Evolutionary conservation across 306 rosid genomes (phyloP).

Genomic region (Cucurbita argyrosperma): DNA sequence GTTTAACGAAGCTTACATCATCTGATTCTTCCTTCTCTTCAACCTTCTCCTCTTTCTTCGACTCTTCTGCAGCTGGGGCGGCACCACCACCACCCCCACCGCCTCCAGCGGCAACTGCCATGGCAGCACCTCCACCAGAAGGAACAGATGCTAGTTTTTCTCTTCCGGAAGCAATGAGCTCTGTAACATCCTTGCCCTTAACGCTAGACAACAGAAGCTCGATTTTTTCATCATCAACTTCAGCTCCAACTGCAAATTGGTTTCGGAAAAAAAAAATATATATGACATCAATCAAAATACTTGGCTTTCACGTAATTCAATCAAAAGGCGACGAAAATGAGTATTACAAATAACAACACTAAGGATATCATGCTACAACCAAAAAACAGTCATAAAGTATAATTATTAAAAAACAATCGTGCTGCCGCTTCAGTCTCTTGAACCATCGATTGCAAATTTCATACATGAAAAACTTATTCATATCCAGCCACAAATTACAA

Average conservation of each 20-base stretch:
- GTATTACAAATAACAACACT: background rate
- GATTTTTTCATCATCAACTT: slow-evolving; percentile 40
- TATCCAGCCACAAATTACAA: background rate
- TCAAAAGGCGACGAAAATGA: background rate
- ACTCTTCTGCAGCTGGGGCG: slow-evolving; percentile 45
- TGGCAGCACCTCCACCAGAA: slow-evolving; percentile 39
- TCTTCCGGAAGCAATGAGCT: slow-evolving; percentile 57
- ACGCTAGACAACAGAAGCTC: slow-evolving; percentile 39
- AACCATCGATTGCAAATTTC: too few relatives aligned
- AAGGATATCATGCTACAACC: background rate
- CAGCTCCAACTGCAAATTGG: slow-evolving; percentile 44
- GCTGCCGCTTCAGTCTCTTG: background rate
- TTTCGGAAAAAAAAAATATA: background rate
- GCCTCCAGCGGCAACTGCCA: slow-evolving; percentile 22
- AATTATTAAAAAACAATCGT: background rate
- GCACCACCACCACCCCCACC: slow-evolving; percentile 22
- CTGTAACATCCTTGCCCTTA: slow-evolving; percentile 50
- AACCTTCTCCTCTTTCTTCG: slow-evolving; percentile 68
- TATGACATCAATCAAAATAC: background rate
- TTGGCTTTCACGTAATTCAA: background rate
- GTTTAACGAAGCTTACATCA: slow-evolving; percentile 32
- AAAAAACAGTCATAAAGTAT: background rate
- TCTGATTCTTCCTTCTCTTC: slow-evolving; percentile 75
- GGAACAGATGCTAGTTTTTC: slow-evolving; percentile 70
- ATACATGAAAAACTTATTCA: background rate